Conservation (phyloP, 495 filamentous ascomycete species). For the Penicillium longicatenatum region DNA sequence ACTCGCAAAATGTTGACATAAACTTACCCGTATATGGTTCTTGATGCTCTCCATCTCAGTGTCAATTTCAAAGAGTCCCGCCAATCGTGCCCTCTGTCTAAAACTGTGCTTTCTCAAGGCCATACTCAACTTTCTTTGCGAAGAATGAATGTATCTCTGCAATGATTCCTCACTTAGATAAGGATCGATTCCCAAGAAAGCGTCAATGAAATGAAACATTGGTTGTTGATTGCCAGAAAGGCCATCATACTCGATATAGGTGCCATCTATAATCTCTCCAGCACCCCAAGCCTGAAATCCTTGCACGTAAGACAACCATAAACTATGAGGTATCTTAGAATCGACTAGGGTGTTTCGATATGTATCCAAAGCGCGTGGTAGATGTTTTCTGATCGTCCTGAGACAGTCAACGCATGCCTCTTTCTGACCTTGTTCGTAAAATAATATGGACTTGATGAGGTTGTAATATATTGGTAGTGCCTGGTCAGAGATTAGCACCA, state of each 20-base stretch:
- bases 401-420: slow-evolving; percentile 24
- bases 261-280: slow-evolving; percentile 28
- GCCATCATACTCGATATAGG: slow-evolving; percentile 44
- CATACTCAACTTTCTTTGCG: slow-evolving; percentile 31
- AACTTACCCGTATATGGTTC: slow-evolving; percentile 38
- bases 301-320: slow-evolving; percentile 43
- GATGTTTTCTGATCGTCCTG: slow-evolving; percentile 20
- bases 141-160: slow-evolving; percentile 30
- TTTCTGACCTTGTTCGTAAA: slow-evolving; percentile 23
- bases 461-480: slow-evolving; percentile 37
- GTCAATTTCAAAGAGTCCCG: slow-evolving; percentile 25
- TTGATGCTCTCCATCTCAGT: slow-evolving; percentile 33
- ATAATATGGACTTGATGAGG: slow-evolving; percentile 29
- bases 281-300: slow-evolving; percentile 46
- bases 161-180: slow-evolving; percentile 34
- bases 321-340: slow-evolving; percentile 25
- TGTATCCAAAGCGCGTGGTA: slow-evolving; percentile 26
- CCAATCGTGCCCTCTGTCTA: slow-evolving; percentile 22
- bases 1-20: not conserved
- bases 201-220: slow-evolving; percentile 45
- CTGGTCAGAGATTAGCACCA: slow-evolving; percentile 5
- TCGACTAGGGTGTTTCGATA: slow-evolving; percentile 31
- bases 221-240: slow-evolving; percentile 45
- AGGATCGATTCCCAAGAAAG: slow-evolving; percentile 41
- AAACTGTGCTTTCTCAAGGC: slow-evolving; percentile 7